Conservation (phyloP, 2,329 filamentous ascomycete genomes). For the Lasiodiplodia sp. region DNA sequence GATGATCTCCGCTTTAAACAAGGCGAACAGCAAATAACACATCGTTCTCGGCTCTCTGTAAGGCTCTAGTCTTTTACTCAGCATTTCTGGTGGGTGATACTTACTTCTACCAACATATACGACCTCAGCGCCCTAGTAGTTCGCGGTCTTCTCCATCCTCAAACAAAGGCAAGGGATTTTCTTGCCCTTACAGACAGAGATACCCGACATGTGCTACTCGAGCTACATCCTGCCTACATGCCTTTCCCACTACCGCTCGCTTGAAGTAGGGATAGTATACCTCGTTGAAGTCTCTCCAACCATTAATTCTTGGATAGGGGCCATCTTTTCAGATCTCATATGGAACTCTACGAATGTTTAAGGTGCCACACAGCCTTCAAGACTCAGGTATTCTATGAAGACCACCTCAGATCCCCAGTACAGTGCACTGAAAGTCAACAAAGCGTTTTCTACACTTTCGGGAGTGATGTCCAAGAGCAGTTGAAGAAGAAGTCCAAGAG, state of each 20-base stretch:
- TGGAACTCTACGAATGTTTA: neutral
- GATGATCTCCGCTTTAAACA: neutral
- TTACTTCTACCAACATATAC: neutral
- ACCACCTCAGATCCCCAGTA: neutral
- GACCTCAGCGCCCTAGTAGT: fast-evolving
- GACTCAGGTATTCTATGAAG: neutral
- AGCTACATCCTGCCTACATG: neutral
- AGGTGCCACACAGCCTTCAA: neutral
- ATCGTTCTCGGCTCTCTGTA: neutral
- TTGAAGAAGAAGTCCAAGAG: neutral
- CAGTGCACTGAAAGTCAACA: neutral
- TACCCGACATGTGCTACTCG: neutral
- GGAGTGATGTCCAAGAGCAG: neutral
- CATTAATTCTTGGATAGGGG: neutral
- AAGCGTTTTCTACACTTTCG: neutral
- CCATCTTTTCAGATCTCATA: neutral
- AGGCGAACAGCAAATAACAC: neutral
- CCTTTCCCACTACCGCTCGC: neutral
- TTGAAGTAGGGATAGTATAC: neutral
- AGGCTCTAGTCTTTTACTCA: neutral
- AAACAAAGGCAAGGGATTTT: neutral
- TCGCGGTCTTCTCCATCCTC: neutral
- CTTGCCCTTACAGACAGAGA: neutral
- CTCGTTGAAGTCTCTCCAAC: fast-evolving
- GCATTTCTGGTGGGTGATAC: fast-evolving